Conservation (phyloP, 192 early-diverging fungal genomes). For the Mortierella hygrophila region DNA sequence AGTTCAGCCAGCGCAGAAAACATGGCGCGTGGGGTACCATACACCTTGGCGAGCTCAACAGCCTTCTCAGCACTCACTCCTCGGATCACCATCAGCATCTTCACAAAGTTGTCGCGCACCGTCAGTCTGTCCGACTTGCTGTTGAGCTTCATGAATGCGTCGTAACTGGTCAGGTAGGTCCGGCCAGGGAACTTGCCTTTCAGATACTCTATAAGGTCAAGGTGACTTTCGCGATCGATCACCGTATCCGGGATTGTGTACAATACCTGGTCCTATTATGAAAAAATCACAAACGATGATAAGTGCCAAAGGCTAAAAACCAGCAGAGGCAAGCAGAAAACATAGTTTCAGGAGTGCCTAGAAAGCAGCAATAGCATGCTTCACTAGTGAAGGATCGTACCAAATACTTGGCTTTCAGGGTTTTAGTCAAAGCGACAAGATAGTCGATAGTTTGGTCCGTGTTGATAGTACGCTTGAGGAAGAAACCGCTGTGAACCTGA, state of each 20-base stretch:
- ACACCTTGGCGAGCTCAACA: conserved; percentile 71
- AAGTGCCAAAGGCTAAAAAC: background rate
- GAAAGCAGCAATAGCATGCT: background rate
- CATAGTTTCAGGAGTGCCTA: background rate
- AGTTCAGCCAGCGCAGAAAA: conserved; percentile 57
- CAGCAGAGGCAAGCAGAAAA: background rate
- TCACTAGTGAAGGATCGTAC: conserved; percentile 27
- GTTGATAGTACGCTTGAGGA: conserved; percentile 79
- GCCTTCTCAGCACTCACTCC: conserved; percentile 93
- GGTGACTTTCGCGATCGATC: conserved; percentile 63
- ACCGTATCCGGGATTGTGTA: conserved; percentile 67
- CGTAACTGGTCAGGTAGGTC: conserved; percentile 71
- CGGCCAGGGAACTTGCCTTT: conserved; percentile 43
- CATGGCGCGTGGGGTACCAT: conserved; percentile 75
- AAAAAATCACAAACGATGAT: background rate
- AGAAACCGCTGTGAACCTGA: conserved; percentile 87
- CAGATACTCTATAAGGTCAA: conserved; percentile 63
- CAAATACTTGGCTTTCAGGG: conserved; percentile 66
- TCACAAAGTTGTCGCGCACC: conserved; percentile 82
- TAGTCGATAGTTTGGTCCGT: conserved; percentile 90
- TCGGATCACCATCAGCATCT: conserved; percentile 87
- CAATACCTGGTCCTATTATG: conserved; percentile 48
- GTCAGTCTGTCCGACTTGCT: conserved; percentile 80
- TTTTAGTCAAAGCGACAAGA: conserved; percentile 72
- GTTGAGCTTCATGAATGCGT: conserved; percentile 74